Conservation (phyloP, 2,329 filamentous ascomycete genomes). For the Aspergillus sp. region DNA sequence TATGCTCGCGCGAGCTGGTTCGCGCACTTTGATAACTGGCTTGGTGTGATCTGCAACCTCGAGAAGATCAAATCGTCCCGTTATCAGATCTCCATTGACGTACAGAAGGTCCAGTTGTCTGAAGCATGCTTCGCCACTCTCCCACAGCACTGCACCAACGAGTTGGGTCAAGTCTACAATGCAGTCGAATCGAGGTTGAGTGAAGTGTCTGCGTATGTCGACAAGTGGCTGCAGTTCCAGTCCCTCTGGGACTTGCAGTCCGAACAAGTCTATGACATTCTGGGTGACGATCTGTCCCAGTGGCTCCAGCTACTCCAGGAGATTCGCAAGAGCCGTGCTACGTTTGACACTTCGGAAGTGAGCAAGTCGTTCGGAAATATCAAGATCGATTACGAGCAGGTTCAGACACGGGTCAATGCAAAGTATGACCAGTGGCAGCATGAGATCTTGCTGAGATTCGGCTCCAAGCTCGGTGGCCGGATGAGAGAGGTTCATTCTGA, state of each 20-base stretch:
- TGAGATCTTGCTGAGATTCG: slow-evolving; percentile 93
- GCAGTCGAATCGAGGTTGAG: slow-evolving; percentile 80
- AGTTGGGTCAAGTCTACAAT: slow-evolving; percentile 76
- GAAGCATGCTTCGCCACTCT: slow-evolving; percentile 75
- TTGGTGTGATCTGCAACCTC: slow-evolving; percentile 87
- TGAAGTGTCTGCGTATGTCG: slow-evolving; percentile 81
- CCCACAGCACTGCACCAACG: slow-evolving; percentile 77
- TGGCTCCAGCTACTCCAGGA: slow-evolving; percentile 98
- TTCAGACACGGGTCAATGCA: slow-evolving; percentile 96
- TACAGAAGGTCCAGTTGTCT: slow-evolving; percentile 40
- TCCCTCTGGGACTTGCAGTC: slow-evolving; percentile 97
- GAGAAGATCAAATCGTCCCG: slow-evolving; percentile 92
- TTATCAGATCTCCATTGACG: slow-evolving; percentile 80
- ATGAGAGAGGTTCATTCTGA: slow-evolving; percentile 93
- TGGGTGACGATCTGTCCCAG: slow-evolving; percentile 86
- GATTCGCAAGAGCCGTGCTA: slow-evolving; percentile 90
- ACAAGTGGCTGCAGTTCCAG: slow-evolving; percentile 98
- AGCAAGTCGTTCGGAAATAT: slow-evolving; percentile 91
- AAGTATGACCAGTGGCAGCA: slow-evolving; percentile 99
- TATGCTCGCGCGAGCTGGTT: slow-evolving; percentile 93
- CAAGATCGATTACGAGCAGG: slow-evolving; percentile 96
- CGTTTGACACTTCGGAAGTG: slow-evolving; percentile 96
- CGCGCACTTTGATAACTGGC: slow-evolving; percentile 87
- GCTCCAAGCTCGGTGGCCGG: slow-evolving; percentile 78
- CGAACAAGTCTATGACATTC: slow-evolving; percentile 87